Evolutionary conservation across 345 rosid genomes (phyloP), one percentile per base, ranked within the genome.

Genomic region (Limnanthes douglasii): DNA sequence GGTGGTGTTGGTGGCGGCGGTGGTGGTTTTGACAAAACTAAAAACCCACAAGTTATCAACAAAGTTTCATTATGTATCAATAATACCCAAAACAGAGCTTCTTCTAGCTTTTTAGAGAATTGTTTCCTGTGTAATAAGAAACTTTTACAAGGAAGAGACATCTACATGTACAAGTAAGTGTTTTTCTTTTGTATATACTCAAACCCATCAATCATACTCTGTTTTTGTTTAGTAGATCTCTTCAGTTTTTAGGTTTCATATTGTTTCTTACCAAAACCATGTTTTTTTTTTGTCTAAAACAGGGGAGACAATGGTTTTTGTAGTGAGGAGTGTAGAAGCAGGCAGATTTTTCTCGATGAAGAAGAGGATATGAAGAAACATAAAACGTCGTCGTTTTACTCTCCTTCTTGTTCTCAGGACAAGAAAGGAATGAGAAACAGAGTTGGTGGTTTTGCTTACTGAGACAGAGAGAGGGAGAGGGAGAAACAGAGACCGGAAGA

Each of bases 131-230:
- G 97, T 56, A 53, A 58, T 15, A 58, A 53, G 45, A 75, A 70
- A 23, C 85, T 86, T 44, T 58, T 60, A 31, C 79, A 70, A 1
- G 82, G 62, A 2, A 78, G 66, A 14, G 97, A 86, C 60, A 82
- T 86, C 68, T 86, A 82, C 80, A 86, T 82, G 97, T 86, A 86
- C 66, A 82, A 73, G 95, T 86, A 70, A 68, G 71, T 15, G 5
- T 2, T 17, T 34, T 26, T 7, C n/a, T 6, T 16, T 29, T 11
- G 11, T 22, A 8, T 26, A 10, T 9, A 6, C 12, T 17, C 5
- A 3, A 36, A 20, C 11, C 14, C 2, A 14, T 20, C 34, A 15
- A n/a, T 23, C 23, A 13, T 35, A 20, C 17, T 11, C 4, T 4
- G 5, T 2, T 43, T 15, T 38, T 24, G 6, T 7, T 45, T 15